Conservation (phyloP, 2,329 filamentous ascomycete species). For the Fonsecaea pugnacius region DNA sequence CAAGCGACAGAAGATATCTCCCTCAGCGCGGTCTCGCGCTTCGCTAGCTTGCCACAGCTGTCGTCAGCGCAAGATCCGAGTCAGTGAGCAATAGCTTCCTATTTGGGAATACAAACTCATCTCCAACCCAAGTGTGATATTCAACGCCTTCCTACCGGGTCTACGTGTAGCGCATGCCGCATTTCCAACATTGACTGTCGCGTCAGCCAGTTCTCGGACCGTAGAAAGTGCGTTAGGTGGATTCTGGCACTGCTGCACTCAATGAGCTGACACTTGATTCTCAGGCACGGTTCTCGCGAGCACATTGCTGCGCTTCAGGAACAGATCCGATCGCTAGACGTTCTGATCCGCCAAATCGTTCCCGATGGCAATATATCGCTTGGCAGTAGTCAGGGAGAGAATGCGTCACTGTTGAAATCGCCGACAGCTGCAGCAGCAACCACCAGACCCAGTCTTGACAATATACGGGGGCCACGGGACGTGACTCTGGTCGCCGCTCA, state of each 20-base stretch:
- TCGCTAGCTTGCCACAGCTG: slow-evolving; percentile 10
- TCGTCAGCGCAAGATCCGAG: slow-evolving; percentile 10
- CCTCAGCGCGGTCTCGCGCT: not conserved
- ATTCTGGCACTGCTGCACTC: not conserved
- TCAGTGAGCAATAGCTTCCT: not conserved
- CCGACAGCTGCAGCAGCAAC: not conserved
- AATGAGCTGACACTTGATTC: not conserved
- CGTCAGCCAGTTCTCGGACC: slow-evolving; percentile 9
- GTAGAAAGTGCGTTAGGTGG: slow-evolving; percentile 3
- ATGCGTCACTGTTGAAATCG: not conserved
- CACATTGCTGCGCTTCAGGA: slow-evolving; percentile 9
- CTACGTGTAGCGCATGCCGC: slow-evolving; percentile 7
- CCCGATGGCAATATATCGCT: not conserved
- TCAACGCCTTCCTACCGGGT: slow-evolving; percentile 6
- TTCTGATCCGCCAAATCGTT: not conserved
- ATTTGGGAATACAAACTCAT: not conserved
- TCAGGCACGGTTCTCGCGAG: slow-evolving; percentile 13
- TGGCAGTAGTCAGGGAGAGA: not conserved
- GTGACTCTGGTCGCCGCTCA: not conserved
- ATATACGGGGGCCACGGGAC: not conserved
- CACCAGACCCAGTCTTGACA: not conserved
- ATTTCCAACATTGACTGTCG: slow-evolving; percentile 8
- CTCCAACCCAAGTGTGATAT: not conserved
- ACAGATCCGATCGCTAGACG: slow-evolving; percentile 8
- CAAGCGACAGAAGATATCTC: slow-evolving; percentile 4